Base-by-base conservation (phyloP, 1,284 basidiomycete species). In the Leccinum fuscescens region DNA sequence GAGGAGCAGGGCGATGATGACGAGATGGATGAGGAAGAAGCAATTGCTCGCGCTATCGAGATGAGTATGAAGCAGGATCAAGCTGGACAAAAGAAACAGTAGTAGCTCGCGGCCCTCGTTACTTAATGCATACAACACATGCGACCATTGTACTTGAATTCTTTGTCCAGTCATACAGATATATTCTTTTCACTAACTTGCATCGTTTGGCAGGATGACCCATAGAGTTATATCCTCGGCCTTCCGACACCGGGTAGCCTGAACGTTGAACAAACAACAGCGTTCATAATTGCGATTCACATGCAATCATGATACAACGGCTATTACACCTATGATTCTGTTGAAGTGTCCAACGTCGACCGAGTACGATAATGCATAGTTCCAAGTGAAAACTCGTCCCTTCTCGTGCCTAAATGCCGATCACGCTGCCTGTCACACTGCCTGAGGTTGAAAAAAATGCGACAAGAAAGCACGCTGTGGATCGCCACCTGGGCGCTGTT, bases 21-120 rank as follows among this genome's bases (percentile, higher is more conserved):
- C 4, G 80, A 80, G 15, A 79, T 80, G 57, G 82, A 81, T 58
- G 82, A 85, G 62, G 83, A 85, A 62, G 81, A 79, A 14, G 83
- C 79, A 7, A 84, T 84, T 69, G 78, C 80, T 50, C 75, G 78
- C 49, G 84, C 83, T n/a, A 86, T 83, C 62, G 79, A 78, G 68
- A 84, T 82, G 84, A 86, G 82, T 64, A 83, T 82, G 82, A 77
- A 77, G 62, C 76, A 74, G 48, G 75, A 77, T 58, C 77, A 80
- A 22, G 72, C 78, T 59, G 74, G 74, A 37, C 64, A 74, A 39
- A 74, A 74, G 52, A 74, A 72, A 55, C 54, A 74, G 71, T 67
- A 67, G 56, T n/a, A 56, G 31, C 9, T 52, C 12, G 15, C 54
- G 0, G 8, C 55, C 59, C 54, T 35, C 8, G 20, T n/a, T 46